Percentiles rank a stretch among this genome's conserved stretches.
phyloP scores from a whole-genome alignment of 305 asterid species.

The Fraxinus floribunda region DNA sequence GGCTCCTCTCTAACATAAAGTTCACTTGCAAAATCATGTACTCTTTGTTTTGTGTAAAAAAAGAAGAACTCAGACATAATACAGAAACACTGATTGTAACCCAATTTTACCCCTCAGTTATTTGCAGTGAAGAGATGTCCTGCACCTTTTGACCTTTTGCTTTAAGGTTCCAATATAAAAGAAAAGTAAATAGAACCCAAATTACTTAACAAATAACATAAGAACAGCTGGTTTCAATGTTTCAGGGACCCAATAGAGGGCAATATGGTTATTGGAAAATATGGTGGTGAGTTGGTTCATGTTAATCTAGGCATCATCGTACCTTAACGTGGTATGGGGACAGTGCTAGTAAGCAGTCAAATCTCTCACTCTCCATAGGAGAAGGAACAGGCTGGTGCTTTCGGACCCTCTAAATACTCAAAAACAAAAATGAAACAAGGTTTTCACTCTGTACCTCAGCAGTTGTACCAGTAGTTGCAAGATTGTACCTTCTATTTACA shows the following conservation, averaged over 20 bases:
- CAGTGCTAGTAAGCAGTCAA: neutral
- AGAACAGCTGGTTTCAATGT: neutral
- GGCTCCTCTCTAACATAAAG: neutral
- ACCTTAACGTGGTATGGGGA: neutral
- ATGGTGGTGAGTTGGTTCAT: neutral
- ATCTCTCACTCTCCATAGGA: neutral
- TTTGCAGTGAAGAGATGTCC: neutral
- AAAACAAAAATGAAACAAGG: neutral
- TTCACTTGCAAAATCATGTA: neutral
- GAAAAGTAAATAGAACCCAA: neutral
- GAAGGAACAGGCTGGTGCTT: neutral
- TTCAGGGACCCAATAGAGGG: neutral
- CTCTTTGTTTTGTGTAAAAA: neutral
- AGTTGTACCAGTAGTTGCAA: constrained; percentile 77
- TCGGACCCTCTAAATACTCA: neutral
- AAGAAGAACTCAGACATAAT: neutral
- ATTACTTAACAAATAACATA: neutral
- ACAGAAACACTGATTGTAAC: neutral
- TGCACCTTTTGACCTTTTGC: neutral
- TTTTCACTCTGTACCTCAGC: constrained; percentile 66
- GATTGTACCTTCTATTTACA: constrained; percentile 42
- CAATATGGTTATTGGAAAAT: neutral
- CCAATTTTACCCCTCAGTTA: neutral
- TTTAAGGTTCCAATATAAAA: neutral
- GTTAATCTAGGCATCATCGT: neutral